Base-by-base conservation (phyloP, 1,284 basidiomycete genomes). In the Uromyces viciae-fabae region DNA sequence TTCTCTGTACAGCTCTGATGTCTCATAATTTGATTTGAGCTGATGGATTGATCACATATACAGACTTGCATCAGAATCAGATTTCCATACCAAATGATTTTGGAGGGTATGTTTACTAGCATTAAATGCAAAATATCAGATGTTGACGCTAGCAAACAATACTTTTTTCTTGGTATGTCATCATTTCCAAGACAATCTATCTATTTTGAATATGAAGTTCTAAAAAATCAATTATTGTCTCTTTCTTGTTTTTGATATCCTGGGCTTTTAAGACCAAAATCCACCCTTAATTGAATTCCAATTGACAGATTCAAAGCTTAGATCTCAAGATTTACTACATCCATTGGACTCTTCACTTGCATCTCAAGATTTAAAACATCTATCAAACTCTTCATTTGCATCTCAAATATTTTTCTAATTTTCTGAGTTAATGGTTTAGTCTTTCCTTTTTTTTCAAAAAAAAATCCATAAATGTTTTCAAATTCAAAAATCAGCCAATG, bases 261-360 rank as follows among this genome's bases (percentile, higher is more conserved):
- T 8, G 81, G 38, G 38, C 15, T 40, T 40, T 15, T 11, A n/a
- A 93, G 93, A 92, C 86, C 92, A 94, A 82, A 87, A 89, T 0
- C 93, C 93, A 15, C 94, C 94, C 0, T 91, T 90, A 83, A 90
- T 91, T 43, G 94, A 96, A 81, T 88, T 94, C 83, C 92, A 90
- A 82, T 91, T 92, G 19, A 92, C 90, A 3, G 93, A 94, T 84
- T 89, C 89, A 8, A 87, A 88, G 73, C 90, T 93, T 36, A 90
- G 90, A 82, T 90, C 92, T 83, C 88, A 91, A 78, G 89, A 89
- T 11, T 87, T 95, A 0, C 86, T 88, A 0, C 89, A 94, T 74
- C 88, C n/a, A n/a, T n/a, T n/a, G n/a, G n/a, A n/a, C n/a, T n/a
- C n/a, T n/a, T n/a, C n/a, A n/a, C n/a, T n/a, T n/a, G n/a, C n/a